Percentiles rank a stretch among this genome's conserved stretches.
Evolutionary conservation across 2,329 filamentous ascomycete species (phyloP).

Genomic region (Coleophoma eucalyptorum): DNA sequence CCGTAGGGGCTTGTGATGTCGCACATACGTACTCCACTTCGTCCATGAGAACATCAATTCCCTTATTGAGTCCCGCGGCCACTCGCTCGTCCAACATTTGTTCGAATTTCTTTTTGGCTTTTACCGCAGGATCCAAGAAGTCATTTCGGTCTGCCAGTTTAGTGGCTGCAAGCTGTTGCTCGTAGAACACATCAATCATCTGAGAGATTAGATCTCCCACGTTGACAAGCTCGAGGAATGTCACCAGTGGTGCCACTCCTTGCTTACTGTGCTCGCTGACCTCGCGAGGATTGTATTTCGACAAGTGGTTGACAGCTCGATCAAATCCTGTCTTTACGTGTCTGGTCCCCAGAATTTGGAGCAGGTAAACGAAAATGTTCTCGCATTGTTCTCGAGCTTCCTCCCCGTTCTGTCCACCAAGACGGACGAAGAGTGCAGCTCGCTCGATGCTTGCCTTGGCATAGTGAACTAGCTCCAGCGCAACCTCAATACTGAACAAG

Average conservation of each 20-base stretch:
- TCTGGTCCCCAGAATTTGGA: constrained; percentile 78
- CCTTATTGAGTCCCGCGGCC: constrained; percentile 92
- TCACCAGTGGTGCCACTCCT: constrained; percentile 86
- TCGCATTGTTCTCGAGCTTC: constrained; percentile 87
- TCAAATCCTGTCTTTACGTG: constrained; percentile 94
- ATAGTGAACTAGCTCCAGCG: constrained; percentile 80
- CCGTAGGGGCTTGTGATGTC: constrained; percentile 78
- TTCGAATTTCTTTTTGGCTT: constrained; percentile 98
- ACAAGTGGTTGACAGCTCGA: constrained; percentile 86
- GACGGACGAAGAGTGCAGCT: constrained; percentile 74
- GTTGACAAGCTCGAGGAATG: constrained; percentile 95
- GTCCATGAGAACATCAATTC: constrained; percentile 97
- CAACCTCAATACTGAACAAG: constrained; percentile 94
- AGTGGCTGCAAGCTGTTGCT: constrained; percentile 82
- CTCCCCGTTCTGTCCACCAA: constrained; percentile 76
- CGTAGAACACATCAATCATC: constrained; percentile 98
- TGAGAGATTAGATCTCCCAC: constrained; percentile 97
- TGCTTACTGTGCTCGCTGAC: constrained; percentile 59
- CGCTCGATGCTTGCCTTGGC: constrained; percentile 87
- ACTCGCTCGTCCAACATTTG: constrained; percentile 98
- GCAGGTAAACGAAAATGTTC: constrained; percentile 78
- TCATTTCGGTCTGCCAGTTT: constrained; percentile 89
- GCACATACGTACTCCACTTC: constrained; percentile 95
- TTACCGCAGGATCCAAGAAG: constrained; percentile 84
- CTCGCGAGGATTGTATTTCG: constrained; percentile 85